Evolutionary conservation across 192 early-diverging fungal genomes (phyloP), one percentile per base, ranked within the genome.

Genomic region (Phycomyces nitens): DNA sequence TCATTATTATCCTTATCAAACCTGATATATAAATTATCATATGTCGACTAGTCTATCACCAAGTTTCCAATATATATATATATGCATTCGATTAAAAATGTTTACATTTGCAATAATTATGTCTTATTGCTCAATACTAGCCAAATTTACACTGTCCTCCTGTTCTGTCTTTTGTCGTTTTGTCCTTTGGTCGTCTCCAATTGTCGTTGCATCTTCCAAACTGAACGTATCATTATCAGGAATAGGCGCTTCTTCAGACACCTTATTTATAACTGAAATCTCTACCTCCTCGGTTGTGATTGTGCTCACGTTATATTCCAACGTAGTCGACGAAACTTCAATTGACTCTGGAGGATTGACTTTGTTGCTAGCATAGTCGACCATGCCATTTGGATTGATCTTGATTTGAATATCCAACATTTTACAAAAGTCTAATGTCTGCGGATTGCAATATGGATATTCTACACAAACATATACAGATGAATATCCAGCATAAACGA

Each of bases 381-480:
- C 15, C 23, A 21, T 16, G 39, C 12, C 14, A 43, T 29, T 8
- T 41, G 1, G 66, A 70, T 92, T 92, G 67, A 92, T 87, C 59
- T 80, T 80, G 67, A 90, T 92, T 23, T 75, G 53, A 15, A 97
- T 81, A 15, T 82, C 80, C 10, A 95, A 49, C 73, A 89, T 71
- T 0, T 77, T 64, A 69, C 91, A 94, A 53, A 97, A 88, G 10
- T 67, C 77, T 3, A 75, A 81, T 7, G 93, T 97, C 72, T 98
- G 96, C 3, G 93, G 93, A 70, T 96, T 98, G 5, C 82, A 66
- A 34, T 88, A 86, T 11, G 80, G 75, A 26, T 53, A 20, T 12
- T 53, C 80, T 87, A 64, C 20, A 21, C 41, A 54, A 34, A 4
- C 10, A 59, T 2, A 29, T 53, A 18, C 14, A 26, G 71, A 66